Conservation (phyloP, 139 green algal genomes). For the Parachlorella kessleri region DNA sequence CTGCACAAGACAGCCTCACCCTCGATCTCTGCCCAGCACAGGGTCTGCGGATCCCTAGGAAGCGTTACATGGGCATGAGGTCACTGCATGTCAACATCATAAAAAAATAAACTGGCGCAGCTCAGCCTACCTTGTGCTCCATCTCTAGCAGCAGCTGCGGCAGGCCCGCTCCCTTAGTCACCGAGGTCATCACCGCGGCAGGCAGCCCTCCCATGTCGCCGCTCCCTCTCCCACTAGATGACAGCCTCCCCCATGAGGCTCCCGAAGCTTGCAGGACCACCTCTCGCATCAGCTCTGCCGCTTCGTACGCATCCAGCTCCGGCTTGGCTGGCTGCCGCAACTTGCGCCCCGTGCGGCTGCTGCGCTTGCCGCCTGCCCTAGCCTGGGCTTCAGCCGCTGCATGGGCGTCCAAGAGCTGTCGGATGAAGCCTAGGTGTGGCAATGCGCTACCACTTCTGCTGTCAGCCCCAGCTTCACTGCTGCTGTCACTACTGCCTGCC, state of each 20-base stretch:
- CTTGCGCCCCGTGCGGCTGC: not conserved
- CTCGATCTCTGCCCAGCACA: too few relatives aligned
- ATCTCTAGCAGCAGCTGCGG: constrained; percentile 22
- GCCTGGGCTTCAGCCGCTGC: not conserved
- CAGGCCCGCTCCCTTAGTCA: constrained; percentile 14
- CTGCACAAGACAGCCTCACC: too few relatives aligned
- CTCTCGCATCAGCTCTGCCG: not conserved
- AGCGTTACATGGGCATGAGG: not conserved
- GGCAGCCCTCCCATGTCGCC: not conserved
- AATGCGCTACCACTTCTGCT: too few relatives aligned
- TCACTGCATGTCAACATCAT: too few relatives aligned
- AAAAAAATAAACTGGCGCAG: too few relatives aligned
- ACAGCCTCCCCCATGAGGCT: not conserved
- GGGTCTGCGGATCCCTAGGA: not conserved
- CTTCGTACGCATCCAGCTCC: not conserved
- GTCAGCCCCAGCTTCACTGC: too few relatives aligned
- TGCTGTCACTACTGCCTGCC: too few relatives aligned
- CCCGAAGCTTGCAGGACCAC: not conserved
- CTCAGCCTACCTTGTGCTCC: constrained; percentile 11
- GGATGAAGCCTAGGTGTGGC: not conserved
- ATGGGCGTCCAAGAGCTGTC: not conserved
- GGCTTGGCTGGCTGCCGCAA: not conserved
- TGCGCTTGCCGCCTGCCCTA: too few relatives aligned
- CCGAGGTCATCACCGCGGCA: constrained; percentile 8
- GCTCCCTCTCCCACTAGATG: not conserved